A percentile compares a stretch with the other conserved stretches of the same genome.
Evolutionary conservation across 148 eudicot species (phyloP).

Genomic region (Fallopia convolvulus): DNA sequence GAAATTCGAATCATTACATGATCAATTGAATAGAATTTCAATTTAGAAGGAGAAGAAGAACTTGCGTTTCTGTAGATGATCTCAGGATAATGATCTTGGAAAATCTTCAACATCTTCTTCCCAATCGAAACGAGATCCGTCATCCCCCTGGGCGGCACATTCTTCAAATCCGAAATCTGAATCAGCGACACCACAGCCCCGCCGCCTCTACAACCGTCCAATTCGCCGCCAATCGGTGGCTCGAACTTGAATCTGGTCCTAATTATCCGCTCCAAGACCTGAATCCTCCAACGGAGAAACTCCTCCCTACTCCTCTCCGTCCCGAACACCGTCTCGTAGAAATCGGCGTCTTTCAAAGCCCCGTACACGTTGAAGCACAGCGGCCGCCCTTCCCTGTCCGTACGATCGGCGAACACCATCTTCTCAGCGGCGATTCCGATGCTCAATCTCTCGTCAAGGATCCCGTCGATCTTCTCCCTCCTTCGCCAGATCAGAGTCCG

Average conservation of each 20-base stretch:
- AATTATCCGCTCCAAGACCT: slow-evolving; percentile 52
- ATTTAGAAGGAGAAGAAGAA: neutral
- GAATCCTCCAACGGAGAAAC: slow-evolving; percentile 68
- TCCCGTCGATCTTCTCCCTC: slow-evolving; percentile 26
- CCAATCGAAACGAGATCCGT: slow-evolving; percentile 33
- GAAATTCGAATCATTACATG: too few species aligned
- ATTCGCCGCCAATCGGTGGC: neutral
- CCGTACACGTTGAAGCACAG: slow-evolving; percentile 47
- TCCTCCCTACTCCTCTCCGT: slow-evolving; percentile 26
- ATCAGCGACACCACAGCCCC: slow-evolving; percentile 47
- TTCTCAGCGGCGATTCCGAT: slow-evolving; percentile 26
- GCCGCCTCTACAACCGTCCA: neutral
- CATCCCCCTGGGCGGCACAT: slow-evolving; percentile 26
- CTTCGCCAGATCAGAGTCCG: slow-evolving; percentile 61
- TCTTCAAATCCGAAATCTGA: slow-evolving; percentile 64
- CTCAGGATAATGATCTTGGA: slow-evolving; percentile 72
- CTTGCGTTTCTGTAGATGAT: slow-evolving; percentile 45
- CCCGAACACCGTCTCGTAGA: slow-evolving; percentile 30
- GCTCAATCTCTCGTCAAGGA: slow-evolving; percentile 24
- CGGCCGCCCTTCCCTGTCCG: slow-evolving; percentile 57
- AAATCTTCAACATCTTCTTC: slow-evolving; percentile 37
- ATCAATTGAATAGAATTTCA: too few species aligned
- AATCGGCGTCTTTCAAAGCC: slow-evolving; percentile 31
- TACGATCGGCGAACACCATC: slow-evolving; percentile 28
- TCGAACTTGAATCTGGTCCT: slow-evolving; percentile 34